A percentile compares a stretch with the other conserved stretches of the same genome.
phyloP scores from a whole-genome alignment of 2,329 filamentous ascomycete genomes.

The Trematosphaeria pertusa region DNA sequence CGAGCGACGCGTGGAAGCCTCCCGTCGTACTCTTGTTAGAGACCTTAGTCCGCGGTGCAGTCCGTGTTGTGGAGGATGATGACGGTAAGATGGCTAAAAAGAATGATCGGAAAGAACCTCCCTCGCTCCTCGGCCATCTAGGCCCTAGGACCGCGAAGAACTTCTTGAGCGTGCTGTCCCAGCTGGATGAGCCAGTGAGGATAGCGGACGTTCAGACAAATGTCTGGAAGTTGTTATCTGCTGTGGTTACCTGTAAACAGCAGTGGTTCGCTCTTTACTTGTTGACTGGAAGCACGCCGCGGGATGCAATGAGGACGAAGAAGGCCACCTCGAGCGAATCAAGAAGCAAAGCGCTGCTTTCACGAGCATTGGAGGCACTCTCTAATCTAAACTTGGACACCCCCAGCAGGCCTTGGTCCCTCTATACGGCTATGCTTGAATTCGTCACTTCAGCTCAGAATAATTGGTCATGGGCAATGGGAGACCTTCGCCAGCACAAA shows the following conservation, averaged over 20 bases:
- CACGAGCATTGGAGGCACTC: conserved; percentile 74
- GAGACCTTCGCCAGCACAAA: conserved; percentile 75
- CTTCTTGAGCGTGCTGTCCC: conserved; percentile 79
- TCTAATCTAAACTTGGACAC: conserved; percentile 69
- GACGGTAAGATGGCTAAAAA: conserved; percentile 38
- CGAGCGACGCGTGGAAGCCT: conserved; percentile 69
- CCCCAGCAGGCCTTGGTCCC: conserved; percentile 53
- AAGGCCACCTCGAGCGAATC: conserved; percentile 50
- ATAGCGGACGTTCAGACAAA: conserved; percentile 68
- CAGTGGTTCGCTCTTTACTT: conserved; percentile 96
- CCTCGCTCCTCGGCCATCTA: conserved; percentile 91
- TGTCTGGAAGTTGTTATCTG: conserved; percentile 86
- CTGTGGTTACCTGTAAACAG: conserved; percentile 86
- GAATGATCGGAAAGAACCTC: conserved; percentile 65
- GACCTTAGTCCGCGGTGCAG: conserved; percentile 73
- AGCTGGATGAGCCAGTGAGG: conserved; percentile 77
- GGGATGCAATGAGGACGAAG: conserved; percentile 70
- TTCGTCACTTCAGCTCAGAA: conserved; percentile 91
- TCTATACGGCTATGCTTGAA: conserved; percentile 78
- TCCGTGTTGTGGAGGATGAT: conserved; percentile 57
- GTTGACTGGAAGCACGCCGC: conserved; percentile 84
- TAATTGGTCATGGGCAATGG: conserved; percentile 94
- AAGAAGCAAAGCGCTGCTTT: conserved; percentile 71
- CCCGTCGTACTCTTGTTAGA: conserved; percentile 74
- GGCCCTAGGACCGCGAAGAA: conserved; percentile 82